phyloP scores from a whole-genome alignment of 306 rosid species.

The Styphnolobium japonicum region DNA sequence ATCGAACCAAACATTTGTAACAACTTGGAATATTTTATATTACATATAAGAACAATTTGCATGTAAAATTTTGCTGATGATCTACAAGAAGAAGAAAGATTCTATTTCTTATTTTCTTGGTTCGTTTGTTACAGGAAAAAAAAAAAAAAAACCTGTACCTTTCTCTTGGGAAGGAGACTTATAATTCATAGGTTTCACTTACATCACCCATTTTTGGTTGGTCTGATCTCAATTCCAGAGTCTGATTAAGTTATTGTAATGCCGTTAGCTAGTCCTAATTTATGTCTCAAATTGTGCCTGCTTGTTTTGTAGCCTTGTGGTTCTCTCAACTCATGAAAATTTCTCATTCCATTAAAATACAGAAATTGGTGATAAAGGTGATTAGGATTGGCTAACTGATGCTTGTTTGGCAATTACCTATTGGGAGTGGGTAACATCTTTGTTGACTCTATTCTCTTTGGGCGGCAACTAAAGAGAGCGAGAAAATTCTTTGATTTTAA shows the following conservation, averaged over 20 bases:
- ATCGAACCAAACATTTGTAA: neutral
- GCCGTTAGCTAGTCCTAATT: slow-evolving; percentile 29
- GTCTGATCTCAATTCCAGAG: neutral
- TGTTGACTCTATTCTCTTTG: slow-evolving; percentile 2
- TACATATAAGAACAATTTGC: neutral
- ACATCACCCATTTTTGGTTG: neutral
- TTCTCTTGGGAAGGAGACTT: neutral
- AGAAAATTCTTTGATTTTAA: neutral
- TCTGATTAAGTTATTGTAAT: neutral
- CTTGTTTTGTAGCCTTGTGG: neutral
- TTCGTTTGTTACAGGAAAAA: neutral
- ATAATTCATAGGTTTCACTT: neutral
- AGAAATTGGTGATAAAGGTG: neutral
- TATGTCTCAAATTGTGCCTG: neutral
- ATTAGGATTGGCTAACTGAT: slow-evolving; percentile 28
- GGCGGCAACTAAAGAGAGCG: slow-evolving; percentile 16
- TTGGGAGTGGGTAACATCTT: slow-evolving; percentile 30
- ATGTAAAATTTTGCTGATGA: neutral
- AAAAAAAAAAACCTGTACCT: too few relatives aligned
- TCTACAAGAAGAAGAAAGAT: neutral
- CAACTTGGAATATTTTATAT: neutral
- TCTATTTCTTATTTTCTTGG: neutral
- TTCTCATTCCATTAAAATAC: slow-evolving; percentile 13
- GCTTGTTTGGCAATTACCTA: slow-evolving; percentile 15
- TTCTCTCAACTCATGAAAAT: slow-evolving; percentile 14